Base-by-base conservation (phyloP, 306 rosid species). In the Vachellia collinsii region DNA sequence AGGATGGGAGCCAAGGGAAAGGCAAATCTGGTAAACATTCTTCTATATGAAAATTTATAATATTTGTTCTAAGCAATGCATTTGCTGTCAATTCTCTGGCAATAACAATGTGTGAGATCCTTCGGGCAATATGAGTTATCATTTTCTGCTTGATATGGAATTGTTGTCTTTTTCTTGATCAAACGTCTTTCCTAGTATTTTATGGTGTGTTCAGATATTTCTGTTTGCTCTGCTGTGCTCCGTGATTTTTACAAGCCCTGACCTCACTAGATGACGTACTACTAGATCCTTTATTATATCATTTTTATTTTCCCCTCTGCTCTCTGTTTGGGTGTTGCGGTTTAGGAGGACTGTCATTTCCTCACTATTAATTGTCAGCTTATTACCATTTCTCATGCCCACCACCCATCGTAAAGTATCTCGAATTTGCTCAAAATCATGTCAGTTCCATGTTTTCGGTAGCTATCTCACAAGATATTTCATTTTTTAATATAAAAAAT, bases 11-110 rank as follows among this genome's bases (percentile, higher is more conserved):
- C 61, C 78, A 77, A 70, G 87, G 83, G 46, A 86, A 68, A 74
- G 88, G 72, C 64, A 8, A 58, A 25, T 70, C 86, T 39, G 87
- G 85, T 80, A 85, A 85, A 83, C 85, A 83, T 78, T 75, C 86
- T 73, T 81, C 89, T 12, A 76, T 85, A 48, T 91, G 83, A 88
- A 58, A 56, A 46, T 69, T 56, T 76, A 25, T 63, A 43, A 3
- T 43, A 62, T 25, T 62, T 43, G 46, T 42, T 7, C 67, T 78
- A 19, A 41, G 69, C n/a, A 17, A 77, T 58, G 51, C 68, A 20
- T 64, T 77, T 68, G 39, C 47, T 78, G 22, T 77, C 6, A 43
- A 61, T 44, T 46, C 71, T 75, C 51, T 63, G 34, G 64, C 61
- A 51, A 42, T 68, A 43, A 70, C 51, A 50, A 42, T 62, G 70